A percentile compares a stretch with the other conserved stretches of the same genome.
These are phyloP conservation scores for Capsicum chinense DNA, from an alignment of 257 asterid genomes.

Conservation along the genomic window DNA sequence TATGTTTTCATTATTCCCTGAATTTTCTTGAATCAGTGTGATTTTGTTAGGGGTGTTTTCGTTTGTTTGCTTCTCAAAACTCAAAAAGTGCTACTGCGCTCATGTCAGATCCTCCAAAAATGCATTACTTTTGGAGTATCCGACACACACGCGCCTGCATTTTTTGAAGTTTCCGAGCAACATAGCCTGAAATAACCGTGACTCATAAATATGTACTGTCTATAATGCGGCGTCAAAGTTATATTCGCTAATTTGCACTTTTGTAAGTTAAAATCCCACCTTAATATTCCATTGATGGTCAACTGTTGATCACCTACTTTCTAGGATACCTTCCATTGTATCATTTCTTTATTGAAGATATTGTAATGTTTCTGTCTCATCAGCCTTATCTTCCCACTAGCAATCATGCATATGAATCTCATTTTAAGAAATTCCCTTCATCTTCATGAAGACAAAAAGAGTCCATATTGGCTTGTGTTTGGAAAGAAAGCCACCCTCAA, in stretches of 20 bases:
- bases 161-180: not conserved
- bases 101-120: not conserved
- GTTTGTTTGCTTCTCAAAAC: too few relatives aligned
- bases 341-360: slow-evolving; percentile 38
- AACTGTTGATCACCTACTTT: slow-evolving; percentile 31
- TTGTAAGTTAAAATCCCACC: not conserved
- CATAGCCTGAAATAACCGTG: not conserved
- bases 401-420: slow-evolving; percentile 52
- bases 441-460: slow-evolving; percentile 40
- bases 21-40: not conserved
- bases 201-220: not conserved
- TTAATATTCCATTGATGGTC: slow-evolving; percentile 14
- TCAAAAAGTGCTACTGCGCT: not conserved
- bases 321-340: slow-evolving; percentile 32
- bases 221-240: not conserved
- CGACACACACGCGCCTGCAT: not conserved
- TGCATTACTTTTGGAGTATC: not conserved
- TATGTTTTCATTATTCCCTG: not conserved
- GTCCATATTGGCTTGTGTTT: slow-evolving; percentile 40
- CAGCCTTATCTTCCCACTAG: slow-evolving; percentile 36
- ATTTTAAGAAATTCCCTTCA: slow-evolving; percentile 34
- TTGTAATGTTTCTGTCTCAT: slow-evolving; percentile 48
- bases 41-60: not conserved
- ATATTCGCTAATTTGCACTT: not conserved
- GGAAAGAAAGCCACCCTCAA: slow-evolving; percentile 30